Conservation (phyloP, 805 yeast species). For the Kodamaea hsintzibuensis region DNA sequence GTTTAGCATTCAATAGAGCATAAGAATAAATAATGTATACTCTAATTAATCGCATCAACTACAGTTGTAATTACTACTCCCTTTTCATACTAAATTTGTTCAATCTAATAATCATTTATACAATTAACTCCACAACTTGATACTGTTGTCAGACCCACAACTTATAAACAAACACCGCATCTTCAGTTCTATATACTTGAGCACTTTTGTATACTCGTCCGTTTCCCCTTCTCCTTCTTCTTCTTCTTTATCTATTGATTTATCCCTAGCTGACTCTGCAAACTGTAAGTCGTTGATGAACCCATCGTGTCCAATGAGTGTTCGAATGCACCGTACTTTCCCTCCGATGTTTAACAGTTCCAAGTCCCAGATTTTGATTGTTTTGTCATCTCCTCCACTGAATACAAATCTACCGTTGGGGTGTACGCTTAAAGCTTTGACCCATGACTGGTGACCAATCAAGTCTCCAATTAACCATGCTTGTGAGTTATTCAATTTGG, state of each 20-base stretch:
- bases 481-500: constrained; percentile 51
- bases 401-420: constrained; percentile 72
- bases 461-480: constrained; percentile 60
- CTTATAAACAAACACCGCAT: constrained; percentile 66
- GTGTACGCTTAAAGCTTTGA: constrained; percentile 65
- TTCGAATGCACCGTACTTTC: constrained; percentile 45
- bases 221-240: constrained; percentile 7
- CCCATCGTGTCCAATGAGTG: constrained; percentile 67
- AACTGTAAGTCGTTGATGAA: constrained; percentile 66
- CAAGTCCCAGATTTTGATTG: constrained; percentile 75
- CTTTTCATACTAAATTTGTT: too few relatives aligned
- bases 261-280: constrained; percentile 43
- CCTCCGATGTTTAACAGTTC: constrained; percentile 41
- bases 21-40: too few relatives aligned
- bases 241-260: constrained; percentile 11
- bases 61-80: too few relatives aligned
- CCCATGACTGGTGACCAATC: constrained; percentile 86
- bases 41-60: too few relatives aligned
- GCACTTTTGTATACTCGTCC: constrained; percentile 16
- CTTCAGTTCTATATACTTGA: constrained; percentile 38
- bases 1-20: neutral
- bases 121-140: constrained; percentile 53
- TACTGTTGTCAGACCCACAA: constrained; percentile 60
- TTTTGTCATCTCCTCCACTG: constrained; percentile 78
- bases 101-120: neutral